A percentile compares a stretch with the other conserved stretches of the same genome.
Evolutionary conservation across 192 early-diverging fungal genomes (phyloP).

Genomic region (Linnemannia schmuckeri): DNA sequence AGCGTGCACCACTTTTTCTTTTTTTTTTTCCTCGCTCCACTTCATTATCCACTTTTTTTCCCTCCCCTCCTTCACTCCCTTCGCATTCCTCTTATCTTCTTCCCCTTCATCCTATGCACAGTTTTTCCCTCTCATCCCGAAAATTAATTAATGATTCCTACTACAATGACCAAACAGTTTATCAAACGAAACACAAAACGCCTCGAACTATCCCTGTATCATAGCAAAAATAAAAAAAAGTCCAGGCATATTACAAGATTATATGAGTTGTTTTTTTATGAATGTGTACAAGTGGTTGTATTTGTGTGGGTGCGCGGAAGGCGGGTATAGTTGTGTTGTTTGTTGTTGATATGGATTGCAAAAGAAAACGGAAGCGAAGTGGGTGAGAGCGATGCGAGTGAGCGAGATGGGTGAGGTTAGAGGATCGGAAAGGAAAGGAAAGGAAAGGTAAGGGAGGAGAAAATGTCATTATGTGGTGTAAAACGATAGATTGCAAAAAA

Average conservation of each 20-base stretch:
- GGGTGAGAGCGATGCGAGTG: neutral
- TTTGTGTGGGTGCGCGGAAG: neutral
- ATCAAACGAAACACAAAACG: neutral
- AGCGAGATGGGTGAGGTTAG: neutral
- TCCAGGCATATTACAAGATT: no score
- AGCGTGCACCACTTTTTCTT: conserved; percentile 1
- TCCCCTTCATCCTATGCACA: no score
- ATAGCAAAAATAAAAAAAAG: neutral
- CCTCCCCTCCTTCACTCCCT: neutral
- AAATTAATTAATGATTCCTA: neutral
- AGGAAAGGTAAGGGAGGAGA: neutral
- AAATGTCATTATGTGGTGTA: no score
- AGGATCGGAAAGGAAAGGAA: neutral
- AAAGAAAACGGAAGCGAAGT: neutral
- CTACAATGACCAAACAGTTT: neutral
- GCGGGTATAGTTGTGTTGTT: conserved; percentile 4
- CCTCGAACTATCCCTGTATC: neutral
- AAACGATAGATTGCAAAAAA: no score
- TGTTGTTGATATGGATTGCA: neutral
- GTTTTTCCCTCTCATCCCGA: neutral
- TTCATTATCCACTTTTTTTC: neutral
- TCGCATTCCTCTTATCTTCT: no score
- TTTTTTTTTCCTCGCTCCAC: neutral
- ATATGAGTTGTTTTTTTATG: no score
- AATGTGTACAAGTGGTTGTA: neutral